Evolutionary conservation across 2,329 filamentous ascomycete species (phyloP).

Genomic region (Paracorniculantispora psalliotae): DNA sequence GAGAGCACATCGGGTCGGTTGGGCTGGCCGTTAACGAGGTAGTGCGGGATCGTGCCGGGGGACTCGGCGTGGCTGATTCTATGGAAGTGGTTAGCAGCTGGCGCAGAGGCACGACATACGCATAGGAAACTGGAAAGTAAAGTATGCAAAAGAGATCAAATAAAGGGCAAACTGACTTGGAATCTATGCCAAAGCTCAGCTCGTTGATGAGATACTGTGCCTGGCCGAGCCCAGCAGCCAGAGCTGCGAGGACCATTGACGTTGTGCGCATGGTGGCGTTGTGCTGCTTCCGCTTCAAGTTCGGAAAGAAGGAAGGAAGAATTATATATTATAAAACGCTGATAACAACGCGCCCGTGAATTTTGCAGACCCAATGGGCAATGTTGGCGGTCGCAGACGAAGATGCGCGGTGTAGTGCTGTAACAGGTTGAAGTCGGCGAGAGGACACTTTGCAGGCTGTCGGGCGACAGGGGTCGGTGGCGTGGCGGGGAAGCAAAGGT

Average conservation of each 20-base stretch:
- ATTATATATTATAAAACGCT: neutral
- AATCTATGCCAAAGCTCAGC: slow-evolving; percentile 71
- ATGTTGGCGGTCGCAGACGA: neutral
- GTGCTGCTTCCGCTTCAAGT: neutral
- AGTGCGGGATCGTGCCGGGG: slow-evolving; percentile 48
- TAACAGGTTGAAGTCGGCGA: neutral
- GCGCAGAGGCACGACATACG: neutral
- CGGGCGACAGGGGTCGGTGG: neutral
- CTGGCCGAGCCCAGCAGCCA: slow-evolving; percentile 45
- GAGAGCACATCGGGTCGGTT: slow-evolving; percentile 63
- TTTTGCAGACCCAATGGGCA: slow-evolving; percentile 1
- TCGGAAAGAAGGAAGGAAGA: neutral
- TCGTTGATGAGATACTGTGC: slow-evolving; percentile 66
- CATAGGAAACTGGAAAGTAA: neutral
- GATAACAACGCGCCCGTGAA: neutral
- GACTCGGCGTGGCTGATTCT: slow-evolving; percentile 61
- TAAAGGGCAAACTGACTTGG: slow-evolving; percentile 54
- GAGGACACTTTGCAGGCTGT: slow-evolving; percentile 12
- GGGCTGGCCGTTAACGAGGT: slow-evolving; percentile 50
- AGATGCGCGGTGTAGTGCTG: neutral
- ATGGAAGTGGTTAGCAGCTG: slow-evolving; percentile 11
- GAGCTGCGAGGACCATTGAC: slow-evolving; percentile 14
- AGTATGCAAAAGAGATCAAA: neutral
- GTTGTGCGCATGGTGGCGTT: slow-evolving; percentile 5
- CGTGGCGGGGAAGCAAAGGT: neutral